phyloP scores from a whole-genome alignment of 805 yeast species.

The Candida cerambycidarum region DNA sequence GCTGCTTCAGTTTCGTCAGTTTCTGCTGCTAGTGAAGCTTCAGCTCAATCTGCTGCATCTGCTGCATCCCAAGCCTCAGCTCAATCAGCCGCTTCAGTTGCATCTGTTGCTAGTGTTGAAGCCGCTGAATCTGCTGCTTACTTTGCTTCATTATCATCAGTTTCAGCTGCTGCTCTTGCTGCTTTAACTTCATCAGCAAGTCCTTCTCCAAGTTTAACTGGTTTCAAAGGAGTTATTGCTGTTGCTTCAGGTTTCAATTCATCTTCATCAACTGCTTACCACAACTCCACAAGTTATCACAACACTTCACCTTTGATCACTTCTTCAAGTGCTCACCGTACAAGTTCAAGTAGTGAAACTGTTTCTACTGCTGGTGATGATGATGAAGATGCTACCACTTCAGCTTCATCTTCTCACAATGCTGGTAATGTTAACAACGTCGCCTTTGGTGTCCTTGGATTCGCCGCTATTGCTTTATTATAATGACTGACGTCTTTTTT shows the following conservation, averaged over 20 bases:
- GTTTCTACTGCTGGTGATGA: slow-evolving; percentile 18
- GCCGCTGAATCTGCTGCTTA: slow-evolving; percentile 10
- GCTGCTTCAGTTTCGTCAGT: slow-evolving; percentile 13
- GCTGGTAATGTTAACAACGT: slow-evolving; percentile 13
- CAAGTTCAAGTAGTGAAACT: slow-evolving; percentile 11
- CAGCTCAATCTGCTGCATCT: slow-evolving; percentile 13
- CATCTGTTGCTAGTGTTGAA: slow-evolving; percentile 10
- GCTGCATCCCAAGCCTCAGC: slow-evolving; percentile 12
- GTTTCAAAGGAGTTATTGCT: slow-evolving; percentile 24
- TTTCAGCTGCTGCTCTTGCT: slow-evolving; percentile 11
- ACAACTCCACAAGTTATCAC: slow-evolving; percentile 11
- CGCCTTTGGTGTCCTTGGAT: slow-evolving; percentile 24
- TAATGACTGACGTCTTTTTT: not conserved
- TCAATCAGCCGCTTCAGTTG: slow-evolving; percentile 13
- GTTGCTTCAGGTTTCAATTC: slow-evolving; percentile 21
- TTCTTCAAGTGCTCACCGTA: not conserved
- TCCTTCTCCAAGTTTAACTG: slow-evolving; percentile 15
- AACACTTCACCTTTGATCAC: slow-evolving; percentile 10
- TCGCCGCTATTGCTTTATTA: slow-evolving; percentile 28
- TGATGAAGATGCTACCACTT: slow-evolving; percentile 12
- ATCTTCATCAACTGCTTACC: slow-evolving; percentile 12
- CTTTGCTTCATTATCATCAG: slow-evolving; percentile 9
- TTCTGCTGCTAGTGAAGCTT: slow-evolving; percentile 11
- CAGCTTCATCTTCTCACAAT: slow-evolving; percentile 13
- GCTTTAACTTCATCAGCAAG: slow-evolving; percentile 13